These are phyloP conservation scores for Fraxinus xanthoxyloides DNA, from an alignment of 305 asterid species.

Conservation along the genomic window DNA sequence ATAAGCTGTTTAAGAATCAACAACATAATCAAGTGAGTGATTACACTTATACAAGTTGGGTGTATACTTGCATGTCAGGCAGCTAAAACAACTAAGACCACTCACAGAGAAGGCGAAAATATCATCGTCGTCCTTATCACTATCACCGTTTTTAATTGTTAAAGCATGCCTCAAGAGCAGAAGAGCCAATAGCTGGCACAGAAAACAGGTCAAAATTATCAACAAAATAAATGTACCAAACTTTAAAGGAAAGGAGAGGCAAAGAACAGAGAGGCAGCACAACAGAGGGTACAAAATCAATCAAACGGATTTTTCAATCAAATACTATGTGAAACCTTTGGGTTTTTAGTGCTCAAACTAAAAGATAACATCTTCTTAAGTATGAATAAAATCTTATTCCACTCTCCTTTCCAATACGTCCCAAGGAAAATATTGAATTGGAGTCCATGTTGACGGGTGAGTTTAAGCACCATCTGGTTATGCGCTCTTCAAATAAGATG, in stretches of 20 bases:
- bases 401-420: background rate
- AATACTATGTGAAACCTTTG: background rate
- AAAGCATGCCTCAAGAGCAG: conserved; percentile 49
- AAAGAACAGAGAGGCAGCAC: background rate
- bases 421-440: background rate
- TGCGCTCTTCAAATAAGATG: background rate
- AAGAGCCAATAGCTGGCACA: conserved; percentile 51
- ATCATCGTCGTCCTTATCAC: conserved; percentile 40
- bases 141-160: conserved; percentile 39
- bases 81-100: conserved; percentile 9
- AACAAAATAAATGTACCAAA: background rate
- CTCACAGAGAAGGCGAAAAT: conserved; percentile 49
- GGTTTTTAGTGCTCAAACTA: background rate
- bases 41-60: background rate
- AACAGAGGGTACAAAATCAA: background rate
- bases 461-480: background rate
- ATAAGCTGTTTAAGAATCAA: conserved; percentile 36
- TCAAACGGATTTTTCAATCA: background rate
- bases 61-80: background rate
- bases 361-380: background rate
- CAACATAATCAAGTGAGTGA: conserved; percentile 4
- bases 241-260: background rate
- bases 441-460: background rate
- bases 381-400: background rate
- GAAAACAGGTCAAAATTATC: background rate